Percentiles rank a stretch among this genome's conserved stretches.
These are phyloP conservation scores for Tetracentron sinense DNA, from an alignment of 164 flowering plant species.

Conservation along the genomic window DNA sequence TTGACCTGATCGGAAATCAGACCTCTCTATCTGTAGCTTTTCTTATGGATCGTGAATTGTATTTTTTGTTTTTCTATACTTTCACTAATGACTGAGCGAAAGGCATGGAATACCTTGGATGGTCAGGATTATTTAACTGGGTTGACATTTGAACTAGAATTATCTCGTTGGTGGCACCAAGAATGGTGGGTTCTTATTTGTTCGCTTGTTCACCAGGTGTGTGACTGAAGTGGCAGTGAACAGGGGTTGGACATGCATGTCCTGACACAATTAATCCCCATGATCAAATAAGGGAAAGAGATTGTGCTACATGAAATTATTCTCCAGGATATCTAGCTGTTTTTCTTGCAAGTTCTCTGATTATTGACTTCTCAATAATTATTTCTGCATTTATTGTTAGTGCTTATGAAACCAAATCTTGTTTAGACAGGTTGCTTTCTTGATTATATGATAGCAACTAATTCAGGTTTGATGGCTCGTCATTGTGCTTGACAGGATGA, in stretches of 20 bases:
- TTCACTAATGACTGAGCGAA: too few species aligned
- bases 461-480: slow-evolving; percentile 4
- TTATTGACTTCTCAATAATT: background rate
- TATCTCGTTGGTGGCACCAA: background rate
- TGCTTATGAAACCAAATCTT: background rate
- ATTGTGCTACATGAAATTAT: too few species aligned
- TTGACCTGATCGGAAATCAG: background rate
- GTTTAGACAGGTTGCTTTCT: background rate
- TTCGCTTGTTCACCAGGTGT: background rate
- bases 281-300: background rate
- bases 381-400: background rate
- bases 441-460: slow-evolving; percentile 4
- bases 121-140: background rate
- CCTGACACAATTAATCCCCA: background rate
- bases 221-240: background rate
- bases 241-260: background rate
- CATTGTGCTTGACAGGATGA: slow-evolving; percentile 31
- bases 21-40: too few species aligned
- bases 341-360: background rate
- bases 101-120: background rate
- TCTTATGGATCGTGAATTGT: too few species aligned
- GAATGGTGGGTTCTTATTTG: background rate
- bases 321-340: too few species aligned
- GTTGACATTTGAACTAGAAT: background rate
- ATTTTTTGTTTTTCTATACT: too few species aligned